Conservation (phyloP, 1,284 basidiomycete species). For the Phellopilus nigrolimitatus region DNA sequence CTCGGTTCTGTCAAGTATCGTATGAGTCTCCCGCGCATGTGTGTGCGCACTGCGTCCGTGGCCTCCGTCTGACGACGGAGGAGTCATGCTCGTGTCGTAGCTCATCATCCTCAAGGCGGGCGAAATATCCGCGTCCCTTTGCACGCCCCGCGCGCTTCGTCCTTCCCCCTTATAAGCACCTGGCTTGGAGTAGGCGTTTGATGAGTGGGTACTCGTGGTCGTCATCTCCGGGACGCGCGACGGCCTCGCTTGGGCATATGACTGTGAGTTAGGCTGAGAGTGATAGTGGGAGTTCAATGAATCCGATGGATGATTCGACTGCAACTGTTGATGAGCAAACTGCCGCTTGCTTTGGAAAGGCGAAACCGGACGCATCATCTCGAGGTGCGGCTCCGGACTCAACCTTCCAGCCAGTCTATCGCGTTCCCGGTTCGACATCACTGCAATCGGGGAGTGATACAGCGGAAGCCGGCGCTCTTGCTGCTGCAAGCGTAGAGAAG, state of each 20-base stretch:
- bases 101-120: slow-evolving; percentile 15
- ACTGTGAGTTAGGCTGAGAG: slow-evolving; percentile 9
- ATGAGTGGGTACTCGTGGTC: neutral
- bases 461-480: slow-evolving; percentile 5
- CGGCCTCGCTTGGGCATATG: slow-evolving; percentile 6
- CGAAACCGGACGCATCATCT: slow-evolving; percentile 19
- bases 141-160: slow-evolving; percentile 2
- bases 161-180: slow-evolving; percentile 1
- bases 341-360: slow-evolving; percentile 16
- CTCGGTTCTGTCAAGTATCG: slow-evolving; percentile 4
- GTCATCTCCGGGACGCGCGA: slow-evolving; percentile 7
- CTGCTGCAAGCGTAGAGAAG: neutral
- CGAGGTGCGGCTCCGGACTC: slow-evolving; percentile 17
- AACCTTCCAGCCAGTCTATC: slow-evolving; percentile 1
- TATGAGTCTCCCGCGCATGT: neutral
- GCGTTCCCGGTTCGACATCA: slow-evolving; percentile 15
- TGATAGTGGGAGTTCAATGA: slow-evolving; percentile 8
- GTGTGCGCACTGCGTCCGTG: slow-evolving; percentile 1
- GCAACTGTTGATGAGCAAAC: slow-evolving; percentile 9
- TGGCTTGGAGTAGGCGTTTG: neutral
- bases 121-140: slow-evolving; percentile 10
- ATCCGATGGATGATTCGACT: neutral
- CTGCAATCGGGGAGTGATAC: slow-evolving; percentile 1
- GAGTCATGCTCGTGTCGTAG: slow-evolving; percentile 4
- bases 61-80: slow-evolving; percentile 5